Conservation (phyloP, 2,329 filamentous ascomycete genomes). For the Aspergillus japonicus region DNA sequence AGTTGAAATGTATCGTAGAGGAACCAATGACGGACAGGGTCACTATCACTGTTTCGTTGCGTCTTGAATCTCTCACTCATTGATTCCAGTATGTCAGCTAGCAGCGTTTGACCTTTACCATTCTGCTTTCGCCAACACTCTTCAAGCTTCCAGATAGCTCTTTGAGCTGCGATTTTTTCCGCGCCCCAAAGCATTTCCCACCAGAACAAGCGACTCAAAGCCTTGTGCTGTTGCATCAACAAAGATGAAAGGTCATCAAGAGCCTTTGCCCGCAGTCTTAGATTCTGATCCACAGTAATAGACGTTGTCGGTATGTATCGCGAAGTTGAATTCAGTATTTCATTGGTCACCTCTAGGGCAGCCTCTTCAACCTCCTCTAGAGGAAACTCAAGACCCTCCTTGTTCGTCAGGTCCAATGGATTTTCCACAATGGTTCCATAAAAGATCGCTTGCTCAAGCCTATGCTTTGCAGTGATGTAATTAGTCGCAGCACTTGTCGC, state of each 20-base stretch:
- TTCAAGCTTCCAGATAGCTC: conserved; percentile 76
- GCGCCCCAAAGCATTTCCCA: conserved; percentile 87
- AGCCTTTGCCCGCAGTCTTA: conserved; percentile 69
- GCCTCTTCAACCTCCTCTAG: conserved; percentile 71
- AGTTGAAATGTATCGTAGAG: conserved; percentile 71
- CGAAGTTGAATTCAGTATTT: conserved; percentile 76
- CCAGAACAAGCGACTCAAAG: conserved; percentile 65
- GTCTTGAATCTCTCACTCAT: conserved; percentile 76
- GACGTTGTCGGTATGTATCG: conserved; percentile 70
- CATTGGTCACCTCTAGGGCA: conserved; percentile 73
- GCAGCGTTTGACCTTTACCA: conserved; percentile 59
- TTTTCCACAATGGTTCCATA: conserved; percentile 80
- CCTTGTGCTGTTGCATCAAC: conserved; percentile 61
- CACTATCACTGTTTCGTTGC: conserved; percentile 67
- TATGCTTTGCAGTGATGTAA: conserved; percentile 76
- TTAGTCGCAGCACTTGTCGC: conserved; percentile 40
- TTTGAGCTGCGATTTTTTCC: conserved; percentile 82
- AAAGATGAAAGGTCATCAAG: conserved; percentile 73
- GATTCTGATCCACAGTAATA: conserved; percentile 76
- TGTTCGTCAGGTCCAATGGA: conserved; percentile 78
- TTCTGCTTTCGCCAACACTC: conserved; percentile 64
- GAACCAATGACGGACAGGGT: conserved; percentile 84
- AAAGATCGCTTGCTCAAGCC: conserved; percentile 92
- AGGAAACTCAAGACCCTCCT: conserved; percentile 65
- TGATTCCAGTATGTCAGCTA: conserved; percentile 71